Base-by-base conservation (phyloP, 2,329 filamentous ascomycete species). In the Onygenales sp. region DNA sequence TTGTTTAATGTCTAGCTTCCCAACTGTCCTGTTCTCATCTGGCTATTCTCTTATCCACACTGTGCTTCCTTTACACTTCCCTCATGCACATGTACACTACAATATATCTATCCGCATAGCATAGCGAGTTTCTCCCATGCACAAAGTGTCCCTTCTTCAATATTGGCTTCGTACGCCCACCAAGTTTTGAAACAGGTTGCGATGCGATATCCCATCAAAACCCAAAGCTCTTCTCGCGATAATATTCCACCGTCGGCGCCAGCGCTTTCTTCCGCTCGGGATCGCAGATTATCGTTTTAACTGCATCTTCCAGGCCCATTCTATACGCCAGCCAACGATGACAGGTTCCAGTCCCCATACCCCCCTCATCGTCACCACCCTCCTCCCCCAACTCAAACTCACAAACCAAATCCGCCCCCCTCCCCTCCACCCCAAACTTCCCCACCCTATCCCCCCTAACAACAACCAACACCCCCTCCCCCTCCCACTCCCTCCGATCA, bases 151-250 rank as follows among this genome's bases (percentile, higher is more conserved):
- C 1, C 21, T 4, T 27, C 4, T 27, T 27, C 1, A 27, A 27
- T 4, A 27, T 27, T 27, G 21, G 21, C 21, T 27, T 27, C 21
- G 21, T 27, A 3, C 21, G 4, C 21, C 21, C 21, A 27, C 21
- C 21, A 27, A 27, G 4, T 27, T 27, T 1, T 4, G 21, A 27
- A 27, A 27, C 1, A 27, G 21, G 21, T 4, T 4, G 21, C 21
- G 21, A 27, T 27, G 17, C 42, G 4, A 14, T 17, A 45, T 27
- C 4, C 6, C 27, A 31, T 45, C 11, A 45, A 31, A 45, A 58
- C 48, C 8, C 31, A 42, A 52, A 52, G 7, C 51, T 51, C 27
- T 45, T 55, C 49, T 48, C 52, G 48, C 52, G 57, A 21, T 51
- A 50, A 45, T 54, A 3, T 17, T 52, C 32, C 6, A 36, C 3